Evolutionary conservation across 2,329 filamentous ascomycete species (phyloP), one percentile per base, ranked within the genome.

Genomic region (Fusarium concolor): DNA sequence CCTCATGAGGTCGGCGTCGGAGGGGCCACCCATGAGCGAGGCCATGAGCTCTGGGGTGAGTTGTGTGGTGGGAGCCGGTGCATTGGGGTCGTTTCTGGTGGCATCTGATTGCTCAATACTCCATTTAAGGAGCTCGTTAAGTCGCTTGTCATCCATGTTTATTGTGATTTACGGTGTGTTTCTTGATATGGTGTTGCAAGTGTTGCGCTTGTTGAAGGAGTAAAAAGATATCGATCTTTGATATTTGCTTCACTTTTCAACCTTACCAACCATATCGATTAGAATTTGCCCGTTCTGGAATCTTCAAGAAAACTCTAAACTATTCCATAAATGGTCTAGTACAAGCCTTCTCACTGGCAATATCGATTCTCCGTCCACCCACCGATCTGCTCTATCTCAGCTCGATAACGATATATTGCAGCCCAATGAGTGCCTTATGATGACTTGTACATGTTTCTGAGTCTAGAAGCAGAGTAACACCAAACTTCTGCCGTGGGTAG

Each of bases 1-100:
- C 74, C 88, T 89, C 96, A 99, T 98, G 53, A 96, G 87, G 64
- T 98, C 93, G 22, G 96, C 94, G 67, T 99, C 95, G 4, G 91
- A 93, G 41, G 92, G 92, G 0, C 92, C 93, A 75, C 93, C 93
- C 79, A 94, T 94, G 56, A 97, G 85, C 15, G 91, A 85, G 42
- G 87, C 87, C 62, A 97, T 85, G 59, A 90, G 85, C 58, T 93
- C 89, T 17, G 91, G 85, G 74, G 89, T 89, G 68, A 96, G 84
- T 58, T 82, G 75, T 65, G 79, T 77, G 52, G 69, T 77, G 62
- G 74, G 76, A 61, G 74, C 71, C 51, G 76, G 62, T 24, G 78
- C 72, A 22, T 79, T 73, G 28, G 74, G 63, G 52, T 75, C 76
- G 46, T 74, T 72, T 35, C 57, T 75, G 29, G 75, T 71, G 26